Evolutionary conservation across 2,329 filamentous ascomycete species (phyloP).

Genomic region (Colletotrichum sojae): DNA sequence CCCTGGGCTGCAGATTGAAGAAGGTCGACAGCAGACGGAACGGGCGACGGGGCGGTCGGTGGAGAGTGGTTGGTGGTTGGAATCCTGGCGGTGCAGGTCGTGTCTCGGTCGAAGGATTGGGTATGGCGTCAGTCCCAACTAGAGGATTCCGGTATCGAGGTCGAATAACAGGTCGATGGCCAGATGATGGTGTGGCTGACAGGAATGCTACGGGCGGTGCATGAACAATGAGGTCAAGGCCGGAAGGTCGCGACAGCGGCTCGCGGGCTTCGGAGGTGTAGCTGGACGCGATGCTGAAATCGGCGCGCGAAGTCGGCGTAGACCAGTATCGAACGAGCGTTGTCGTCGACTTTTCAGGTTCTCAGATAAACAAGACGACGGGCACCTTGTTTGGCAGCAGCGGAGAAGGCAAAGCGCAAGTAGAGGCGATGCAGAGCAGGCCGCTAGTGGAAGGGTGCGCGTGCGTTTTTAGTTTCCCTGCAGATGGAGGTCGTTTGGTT

Average conservation of each 20-base stretch:
- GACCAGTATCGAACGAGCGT: constrained; percentile 26
- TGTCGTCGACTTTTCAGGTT: constrained; percentile 26
- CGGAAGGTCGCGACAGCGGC: neutral
- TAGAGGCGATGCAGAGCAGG: constrained; percentile 23
- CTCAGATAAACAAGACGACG: constrained; percentile 7
- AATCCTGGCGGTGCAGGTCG: constrained; percentile 37
- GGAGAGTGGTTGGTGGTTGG: constrained; percentile 38
- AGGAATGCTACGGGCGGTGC: constrained; percentile 37
- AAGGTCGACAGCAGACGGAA: constrained; percentile 21
- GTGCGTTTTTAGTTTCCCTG: constrained; percentile 32
- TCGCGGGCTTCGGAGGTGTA: constrained; percentile 6
- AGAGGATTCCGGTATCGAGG: constrained; percentile 30
- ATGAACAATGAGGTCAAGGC: constrained; percentile 43
- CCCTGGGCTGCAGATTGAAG: constrained; percentile 2
- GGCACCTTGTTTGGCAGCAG: constrained; percentile 29
- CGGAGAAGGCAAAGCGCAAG: neutral
- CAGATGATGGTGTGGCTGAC: constrained; percentile 34
- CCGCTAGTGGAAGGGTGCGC: constrained; percentile 27
- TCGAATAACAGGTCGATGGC: constrained; percentile 30
- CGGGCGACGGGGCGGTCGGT: constrained; percentile 7
- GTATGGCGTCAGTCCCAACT: constrained; percentile 43
- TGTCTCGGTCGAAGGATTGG: constrained; percentile 42
- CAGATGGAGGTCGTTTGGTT: constrained; percentile 22
- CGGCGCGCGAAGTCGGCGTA: neutral
- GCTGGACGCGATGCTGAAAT: neutral